Evolutionary conservation across 1,139 yeast species (phyloP).

Genomic region (Zygotorulaspora mrakii): DNA sequence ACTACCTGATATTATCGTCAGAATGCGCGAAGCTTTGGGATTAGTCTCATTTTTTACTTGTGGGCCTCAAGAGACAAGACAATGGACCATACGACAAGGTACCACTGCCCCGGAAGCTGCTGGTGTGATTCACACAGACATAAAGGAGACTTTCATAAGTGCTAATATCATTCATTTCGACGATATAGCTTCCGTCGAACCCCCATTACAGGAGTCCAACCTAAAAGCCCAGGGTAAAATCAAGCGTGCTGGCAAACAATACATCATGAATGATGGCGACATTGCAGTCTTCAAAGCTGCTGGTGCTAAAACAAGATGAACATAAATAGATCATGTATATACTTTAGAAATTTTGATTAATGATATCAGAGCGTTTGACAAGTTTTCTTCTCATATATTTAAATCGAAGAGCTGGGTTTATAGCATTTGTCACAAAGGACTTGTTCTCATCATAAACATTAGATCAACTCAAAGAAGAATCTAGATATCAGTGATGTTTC

Average conservation of each 20-base stretch:
- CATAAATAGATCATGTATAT: conserved; percentile 11
- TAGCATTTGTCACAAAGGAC: conserved; percentile 40
- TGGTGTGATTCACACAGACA: conserved; percentile 86
- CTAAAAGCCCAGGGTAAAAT: conserved; percentile 50
- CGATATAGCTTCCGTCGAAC: conserved; percentile 41
- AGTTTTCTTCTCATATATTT: conserved; percentile 39
- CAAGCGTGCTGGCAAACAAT: conserved; percentile 64
- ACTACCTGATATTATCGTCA: conserved; percentile 47
- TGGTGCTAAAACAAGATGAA: conserved; percentile 39
- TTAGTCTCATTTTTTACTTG: conserved; percentile 87
- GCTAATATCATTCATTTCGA: conserved; percentile 65
- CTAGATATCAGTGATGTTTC: neutral
- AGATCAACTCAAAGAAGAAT: neutral
- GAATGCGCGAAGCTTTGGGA: conserved; percentile 65
- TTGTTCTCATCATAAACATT: conserved; percentile 40
- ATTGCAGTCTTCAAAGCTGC: conserved; percentile 57
- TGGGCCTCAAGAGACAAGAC: conserved; percentile 85
- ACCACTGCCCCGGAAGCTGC: conserved; percentile 90
- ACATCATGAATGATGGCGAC: conserved; percentile 75
- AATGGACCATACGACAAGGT: conserved; percentile 83
- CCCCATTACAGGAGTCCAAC: conserved; percentile 36
- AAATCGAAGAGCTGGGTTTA: conserved; percentile 54
- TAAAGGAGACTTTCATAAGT: conserved; percentile 75
- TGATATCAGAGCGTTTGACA: conserved; percentile 43
- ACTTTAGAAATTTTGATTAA: conserved; percentile 7